phyloP scores from a whole-genome alignment of 225 moss, liverwort and hornwort genomes.

The Neckera pumila region DNA sequence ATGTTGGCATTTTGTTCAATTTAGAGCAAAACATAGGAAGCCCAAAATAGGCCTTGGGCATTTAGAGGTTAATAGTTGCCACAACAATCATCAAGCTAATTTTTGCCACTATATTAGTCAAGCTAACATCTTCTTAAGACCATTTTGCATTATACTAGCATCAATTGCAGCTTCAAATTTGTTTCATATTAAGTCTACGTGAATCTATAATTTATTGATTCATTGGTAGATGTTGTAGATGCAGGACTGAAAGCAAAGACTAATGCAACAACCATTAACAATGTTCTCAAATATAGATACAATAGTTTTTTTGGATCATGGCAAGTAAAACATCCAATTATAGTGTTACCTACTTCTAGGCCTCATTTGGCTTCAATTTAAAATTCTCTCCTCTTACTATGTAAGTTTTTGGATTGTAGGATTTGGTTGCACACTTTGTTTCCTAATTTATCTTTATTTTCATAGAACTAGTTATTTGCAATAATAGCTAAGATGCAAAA shows the following conservation, averaged over 20 bases:
- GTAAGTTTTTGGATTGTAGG: no score
- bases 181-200: background rate
- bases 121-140: background rate
- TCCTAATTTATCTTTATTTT: no score
- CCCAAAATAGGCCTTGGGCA: no score
- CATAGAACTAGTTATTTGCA: no score
- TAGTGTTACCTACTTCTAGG: slow-evolving; percentile 15
- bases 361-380: slow-evolving; percentile 13
- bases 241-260: slow-evolving; percentile 8
- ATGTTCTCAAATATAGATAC: background rate
- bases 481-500: no score
- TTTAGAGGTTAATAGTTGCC: no score
- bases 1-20: no score
- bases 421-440: no score
- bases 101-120: background rate
- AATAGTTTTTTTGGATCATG: slow-evolving; percentile 4
- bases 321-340: slow-evolving; percentile 5
- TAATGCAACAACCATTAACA: background rate
- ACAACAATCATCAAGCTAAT: background rate
- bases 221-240: background rate
- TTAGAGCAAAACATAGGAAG: no score
- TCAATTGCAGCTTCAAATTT: background rate
- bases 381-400: no score
- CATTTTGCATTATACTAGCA: background rate
- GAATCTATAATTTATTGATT: background rate